phyloP scores from a whole-genome alignment of 208 protist species.

The Crithidia sp. region DNA sequence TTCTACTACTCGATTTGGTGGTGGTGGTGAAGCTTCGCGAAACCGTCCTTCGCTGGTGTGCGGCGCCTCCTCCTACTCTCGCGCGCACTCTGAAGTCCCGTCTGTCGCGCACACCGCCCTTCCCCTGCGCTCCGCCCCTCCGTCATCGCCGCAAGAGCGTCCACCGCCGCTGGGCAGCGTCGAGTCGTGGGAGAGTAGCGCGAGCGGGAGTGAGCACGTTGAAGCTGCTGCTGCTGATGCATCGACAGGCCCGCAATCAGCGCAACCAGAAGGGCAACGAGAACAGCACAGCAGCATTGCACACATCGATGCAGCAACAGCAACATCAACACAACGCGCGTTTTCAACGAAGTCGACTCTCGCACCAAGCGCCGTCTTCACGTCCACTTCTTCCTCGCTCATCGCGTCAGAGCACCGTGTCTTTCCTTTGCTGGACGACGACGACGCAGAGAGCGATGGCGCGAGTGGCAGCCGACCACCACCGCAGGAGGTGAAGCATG shows the following conservation, averaged over 20 bases:
- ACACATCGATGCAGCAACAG: neutral
- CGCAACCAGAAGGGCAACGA: too few species aligned
- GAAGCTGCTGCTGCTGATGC: neutral
- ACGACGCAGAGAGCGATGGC: neutral
- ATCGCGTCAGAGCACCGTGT: conserved; percentile 17
- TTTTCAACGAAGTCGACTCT: neutral
- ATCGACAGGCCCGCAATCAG: neutral
- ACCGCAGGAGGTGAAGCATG: neutral
- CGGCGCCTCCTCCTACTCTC: too few species aligned
- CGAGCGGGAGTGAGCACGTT: neutral
- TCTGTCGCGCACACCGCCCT: conserved; percentile 10
- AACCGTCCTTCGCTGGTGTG: too few species aligned
- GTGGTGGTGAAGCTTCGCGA: too few species aligned
- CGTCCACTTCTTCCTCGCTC: conserved; percentile 11
- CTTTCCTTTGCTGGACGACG: conserved; percentile 1
- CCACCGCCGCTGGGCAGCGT: conserved; percentile 2
- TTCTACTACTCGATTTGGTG: too few species aligned
- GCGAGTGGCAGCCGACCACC: neutral
- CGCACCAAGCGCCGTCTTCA: neutral
- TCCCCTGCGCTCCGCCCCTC: conserved; percentile 2
- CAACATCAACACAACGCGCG: neutral
- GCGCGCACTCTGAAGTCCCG: neutral
- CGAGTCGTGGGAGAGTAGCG: conserved; percentile 23
- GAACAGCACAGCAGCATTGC: neutral
- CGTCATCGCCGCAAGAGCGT: neutral